Base-by-base conservation (phyloP, 2,329 filamentous ascomycete species). In the Aspergillus sclerotialis region DNA sequence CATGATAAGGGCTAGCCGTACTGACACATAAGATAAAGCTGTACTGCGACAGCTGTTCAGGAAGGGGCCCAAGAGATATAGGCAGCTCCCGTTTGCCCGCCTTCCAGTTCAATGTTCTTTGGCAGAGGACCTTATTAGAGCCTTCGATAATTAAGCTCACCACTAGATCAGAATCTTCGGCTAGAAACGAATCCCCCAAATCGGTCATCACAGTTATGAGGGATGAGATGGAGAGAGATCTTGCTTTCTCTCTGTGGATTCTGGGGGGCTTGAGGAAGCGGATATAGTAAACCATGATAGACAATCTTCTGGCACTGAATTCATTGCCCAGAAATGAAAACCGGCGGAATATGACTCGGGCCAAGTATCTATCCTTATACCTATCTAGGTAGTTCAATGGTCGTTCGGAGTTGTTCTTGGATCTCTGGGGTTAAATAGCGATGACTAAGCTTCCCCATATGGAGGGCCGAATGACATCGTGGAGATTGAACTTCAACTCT, bases 161-260 rank as follows among this genome's bases (percentile, higher is more conserved):
- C 11, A 50, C 38, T 37, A 62, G 44, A 39, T 56, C 50, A 32
- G 55, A 50, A 44, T 61, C 55, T 36, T 63, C 49, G n/a, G 69
- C 65, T 28, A 76, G 68, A 50, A 82, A 80, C 1, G 69, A 69
- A 47, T 83, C 79, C 12, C 81, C 81, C 6, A 85, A 64, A 50
- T 85, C 81, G 15, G 79, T 83, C 8, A 78, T 80, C 50, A 84
- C 70, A 25, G 79, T 80, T 38, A 84, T 64, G 18, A 78, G 64
- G 30, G 69, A 62, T 39, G 63, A 70, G 36, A 77, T 56, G 11
- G 56, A 53, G 36, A 68, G 52, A 11, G 49, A 48, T 18, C 63
- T 61, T 16, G 51, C 39, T 35, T 67, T 62, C 38, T 70, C 58
- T 35, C 67, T 65, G 29, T 57, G 50, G 23, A 65, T 48, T 35